These are phyloP conservation scores for Heterobasidion parviporum DNA, from an alignment of 1,284 basidiomycete species.

Conservation along the genomic window DNA sequence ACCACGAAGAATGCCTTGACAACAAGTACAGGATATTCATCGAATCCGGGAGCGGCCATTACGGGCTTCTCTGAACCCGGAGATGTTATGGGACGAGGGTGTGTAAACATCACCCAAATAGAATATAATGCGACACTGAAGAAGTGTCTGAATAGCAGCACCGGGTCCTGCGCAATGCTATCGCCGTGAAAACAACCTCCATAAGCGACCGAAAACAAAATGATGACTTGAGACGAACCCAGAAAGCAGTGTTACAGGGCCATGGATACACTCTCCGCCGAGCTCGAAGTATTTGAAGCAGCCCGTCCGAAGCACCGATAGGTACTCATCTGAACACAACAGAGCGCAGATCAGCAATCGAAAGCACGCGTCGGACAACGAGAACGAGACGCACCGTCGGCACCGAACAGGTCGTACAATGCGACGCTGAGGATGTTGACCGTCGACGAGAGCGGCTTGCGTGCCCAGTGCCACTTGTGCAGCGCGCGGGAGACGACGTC, in stretches of 20 bases:
- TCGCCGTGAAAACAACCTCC: conserved; percentile 2
- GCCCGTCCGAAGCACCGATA: conserved; percentile 82
- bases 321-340: conserved; percentile 50
- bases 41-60: conserved; percentile 31
- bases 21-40: conserved; percentile 54
- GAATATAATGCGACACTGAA: conserved; percentile 93
- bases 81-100: conserved; percentile 34
- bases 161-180: conserved; percentile 67
- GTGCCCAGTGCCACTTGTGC: conserved; percentile 74
- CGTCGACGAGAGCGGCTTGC: conserved; percentile 77
- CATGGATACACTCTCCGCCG: conserved; percentile 84
- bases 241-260: conserved; percentile 82
- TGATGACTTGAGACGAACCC: conserved; percentile 43
- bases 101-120: conserved; percentile 81
- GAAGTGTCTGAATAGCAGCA: conserved; percentile 85
- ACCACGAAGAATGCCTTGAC: conserved; percentile 51
- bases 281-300: conserved; percentile 98
- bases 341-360: conserved; percentile 1
- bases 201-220: background rate
- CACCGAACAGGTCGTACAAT: conserved; percentile 86
- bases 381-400: conserved; percentile 57
- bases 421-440: conserved; percentile 90
- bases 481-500: conserved; percentile 47
- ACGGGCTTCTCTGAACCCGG: conserved; percentile 25
- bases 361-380: background rate